These are phyloP conservation scores for Loxodes magnus DNA, from an alignment of 73 alveolate species.

Conservation along the genomic window DNA sequence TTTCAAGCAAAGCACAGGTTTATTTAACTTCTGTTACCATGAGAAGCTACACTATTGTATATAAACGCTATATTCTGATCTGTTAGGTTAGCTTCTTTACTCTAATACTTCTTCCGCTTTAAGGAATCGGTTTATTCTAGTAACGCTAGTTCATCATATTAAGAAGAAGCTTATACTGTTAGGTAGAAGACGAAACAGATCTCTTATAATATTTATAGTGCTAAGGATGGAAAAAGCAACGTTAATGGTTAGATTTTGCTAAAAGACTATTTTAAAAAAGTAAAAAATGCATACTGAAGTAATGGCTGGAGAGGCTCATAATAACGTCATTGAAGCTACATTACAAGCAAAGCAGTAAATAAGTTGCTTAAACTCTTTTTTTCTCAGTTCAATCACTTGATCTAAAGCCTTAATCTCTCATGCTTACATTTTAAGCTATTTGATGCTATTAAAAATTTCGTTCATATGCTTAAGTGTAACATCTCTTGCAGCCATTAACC, in stretches of 20 bases:
- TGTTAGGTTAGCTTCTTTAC: not conserved
- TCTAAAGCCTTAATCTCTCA: not conserved
- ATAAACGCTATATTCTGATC: not conserved
- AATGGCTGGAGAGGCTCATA: not conserved
- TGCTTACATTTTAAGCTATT: not conserved
- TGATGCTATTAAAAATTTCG: not conserved
- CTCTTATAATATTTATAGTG: too few relatives aligned
- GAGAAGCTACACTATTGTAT: not conserved
- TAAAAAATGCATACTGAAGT: not conserved
- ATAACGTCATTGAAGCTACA: not conserved
- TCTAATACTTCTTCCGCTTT: not conserved
- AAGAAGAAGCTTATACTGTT: too few relatives aligned
- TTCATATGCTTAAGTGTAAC: not conserved
- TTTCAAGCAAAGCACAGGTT: conserved; percentile 16
- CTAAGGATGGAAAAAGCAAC: not conserved
- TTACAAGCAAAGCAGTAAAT: not conserved
- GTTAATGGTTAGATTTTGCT: not conserved
- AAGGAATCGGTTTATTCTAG: not conserved
- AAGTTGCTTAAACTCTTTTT: not conserved
- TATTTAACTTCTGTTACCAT: not conserved
- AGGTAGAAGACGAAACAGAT: too few relatives aligned
- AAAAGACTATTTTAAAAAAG: not conserved
- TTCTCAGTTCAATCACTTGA: not conserved
- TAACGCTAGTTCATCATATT: not conserved
- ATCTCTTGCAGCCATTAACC: not conserved